These are phyloP conservation scores for Globisporangium echinulatum DNA, from an alignment of 352 stramenopile species.

Conservation along the genomic window DNA sequence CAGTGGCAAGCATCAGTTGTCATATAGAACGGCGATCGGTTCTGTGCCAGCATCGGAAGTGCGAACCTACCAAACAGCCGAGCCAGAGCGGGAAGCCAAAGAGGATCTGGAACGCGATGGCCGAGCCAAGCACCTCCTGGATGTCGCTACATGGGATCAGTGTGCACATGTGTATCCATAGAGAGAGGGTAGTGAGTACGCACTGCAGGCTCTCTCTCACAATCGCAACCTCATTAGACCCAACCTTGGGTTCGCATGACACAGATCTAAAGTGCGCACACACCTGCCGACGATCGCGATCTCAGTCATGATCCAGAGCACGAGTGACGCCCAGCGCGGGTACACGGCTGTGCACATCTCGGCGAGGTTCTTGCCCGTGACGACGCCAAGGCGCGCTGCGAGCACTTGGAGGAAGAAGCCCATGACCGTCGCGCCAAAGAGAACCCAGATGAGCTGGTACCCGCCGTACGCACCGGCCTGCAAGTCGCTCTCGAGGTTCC, in stretches of 20 bases:
- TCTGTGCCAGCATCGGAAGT: not conserved
- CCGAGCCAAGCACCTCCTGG: constrained; percentile 89
- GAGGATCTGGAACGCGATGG: constrained; percentile 89
- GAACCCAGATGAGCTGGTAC: constrained; percentile 90
- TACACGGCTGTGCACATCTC: constrained; percentile 83
- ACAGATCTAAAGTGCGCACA: not conserved
- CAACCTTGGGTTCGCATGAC: not conserved
- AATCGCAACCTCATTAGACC: too few relatives aligned
- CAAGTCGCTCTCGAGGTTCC: constrained; percentile 95
- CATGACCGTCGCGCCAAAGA: constrained; percentile 87
- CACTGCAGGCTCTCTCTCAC: too few relatives aligned
- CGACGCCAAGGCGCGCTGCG: constrained; percentile 88
- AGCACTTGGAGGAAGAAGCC: constrained; percentile 92
- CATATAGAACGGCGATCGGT: too few relatives aligned
- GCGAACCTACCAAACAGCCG: constrained; percentile 61
- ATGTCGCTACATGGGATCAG: constrained; percentile 54
- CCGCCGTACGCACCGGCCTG: constrained; percentile 87
- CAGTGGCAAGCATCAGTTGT: not conserved
- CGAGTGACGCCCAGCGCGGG: constrained; percentile 59
- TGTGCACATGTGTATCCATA: too few relatives aligned
- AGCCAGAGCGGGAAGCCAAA: constrained; percentile 88
- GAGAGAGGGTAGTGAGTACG: too few relatives aligned
- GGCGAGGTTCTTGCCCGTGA: constrained; percentile 89
- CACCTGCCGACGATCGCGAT: constrained; percentile 80
- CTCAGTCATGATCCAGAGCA: constrained; percentile 91